Base-by-base conservation (phyloP, 176 grass and related monocot species). In the Ampelocalamus luodianensis region DNA sequence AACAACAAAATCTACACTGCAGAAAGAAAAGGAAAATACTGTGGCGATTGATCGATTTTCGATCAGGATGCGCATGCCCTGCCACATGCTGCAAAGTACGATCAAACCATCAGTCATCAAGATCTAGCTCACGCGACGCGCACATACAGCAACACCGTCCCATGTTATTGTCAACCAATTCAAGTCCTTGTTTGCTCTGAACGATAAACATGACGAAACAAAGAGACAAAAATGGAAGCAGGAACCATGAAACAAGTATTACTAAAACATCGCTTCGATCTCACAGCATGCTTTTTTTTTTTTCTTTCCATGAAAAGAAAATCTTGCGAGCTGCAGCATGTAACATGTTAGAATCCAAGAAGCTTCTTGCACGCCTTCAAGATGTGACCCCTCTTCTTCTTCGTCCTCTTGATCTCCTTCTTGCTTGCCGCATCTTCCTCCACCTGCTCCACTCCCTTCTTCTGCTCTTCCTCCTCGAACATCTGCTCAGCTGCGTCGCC, bases 341-440 rank as follows among this genome's bases (percentile, higher is more conserved):
- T 43, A 12, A 64, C 69, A n/a, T 34, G 69, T 42, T 54, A 82
- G 78, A 83, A 79, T 42, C 89, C 75, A 76, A 91, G 82, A 71
- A 91, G 58, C 75, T 78, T 91, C 74, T 75, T 91, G 67, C 85
- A 87, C 24, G 89, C 80, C 40, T 32, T 80, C 14, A 87, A 49
- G 46, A 91, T 62, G 26, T 17, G 72, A 18, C 78, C 24, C 3
- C 78, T 65, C 27, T 67, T 50, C 75, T 71, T 72, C 42, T 40
- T 72, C 55, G 60, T 79, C 65, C 27, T 53, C 37, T 5, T 48
- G 38, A 29, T 42, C 82, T 76, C 53, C 82, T 76, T 9, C 23
- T 10, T 1, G 43, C 49, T 8, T 14, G 26, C 59, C 1, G 34
- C 23, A 3, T 44, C 51, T 59, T 59, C 69, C 58, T 16, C 18